Base-by-base conservation (phyloP, 805 yeast genomes). In the Komagataella ulmi region DNA sequence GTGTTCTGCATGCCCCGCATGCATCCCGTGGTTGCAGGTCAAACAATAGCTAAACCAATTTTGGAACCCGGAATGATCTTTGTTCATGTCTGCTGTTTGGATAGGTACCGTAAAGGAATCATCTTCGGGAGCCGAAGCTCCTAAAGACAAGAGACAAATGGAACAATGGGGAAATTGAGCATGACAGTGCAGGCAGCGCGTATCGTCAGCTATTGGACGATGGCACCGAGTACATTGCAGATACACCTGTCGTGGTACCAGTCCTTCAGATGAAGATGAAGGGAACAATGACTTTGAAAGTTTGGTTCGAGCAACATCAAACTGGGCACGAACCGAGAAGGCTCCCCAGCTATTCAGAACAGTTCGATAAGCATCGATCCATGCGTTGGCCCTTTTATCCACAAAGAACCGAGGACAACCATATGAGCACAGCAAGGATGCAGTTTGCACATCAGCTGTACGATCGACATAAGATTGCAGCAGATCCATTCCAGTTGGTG, bases 31-130 rank as follows among this genome's bases (percentile, higher is more conserved):
- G 61, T 85, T 88, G 63, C 99, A 91, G 40, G 83, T 79, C 56
- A 91, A 67, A 61, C 99, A 91, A 66, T 88, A 88, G 57, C 93
- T 87, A 57, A 91, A 89, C 96, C 96, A 88, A 55, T 85, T 84
- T 54, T 80, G 76, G 62, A 85, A 79, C 54, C 69, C 67, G 17
- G 69, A 66, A 53, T 71, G 76, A 21, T 70, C 65, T 23, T 60
- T 59, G 19, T 45, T 45, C 14, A 30, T 30, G n/a, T 21, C 51
- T 5, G 14, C 53, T 8, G 57, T 56, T 14, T 50, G 53, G 62
- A 21, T 53, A 59, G 10, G 57, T 24, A 23, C 58, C 56, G n/a
- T 65, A 59, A 23, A 21, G 44, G 18, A 23, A 6, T 19, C 44
- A 21, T 73, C 76, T 50, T 62, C 61, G 0, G 85, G 81, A 8